These are phyloP conservation scores for Penicillium bovifimosum DNA, from an alignment of 495 filamentous ascomycete genomes.

Conservation along the genomic window DNA sequence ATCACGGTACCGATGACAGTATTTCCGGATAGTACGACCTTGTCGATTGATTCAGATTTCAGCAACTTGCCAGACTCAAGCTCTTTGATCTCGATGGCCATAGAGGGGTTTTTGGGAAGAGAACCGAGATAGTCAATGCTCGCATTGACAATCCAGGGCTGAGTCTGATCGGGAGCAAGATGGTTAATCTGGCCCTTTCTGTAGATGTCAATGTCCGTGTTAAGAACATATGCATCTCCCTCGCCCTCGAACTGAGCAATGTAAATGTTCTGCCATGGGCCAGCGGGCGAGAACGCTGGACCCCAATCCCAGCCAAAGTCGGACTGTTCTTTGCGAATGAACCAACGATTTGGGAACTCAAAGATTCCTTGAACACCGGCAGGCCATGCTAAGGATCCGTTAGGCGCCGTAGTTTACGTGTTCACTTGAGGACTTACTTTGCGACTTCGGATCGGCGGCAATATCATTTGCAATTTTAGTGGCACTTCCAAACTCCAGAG, in stretches of 20 bases:
- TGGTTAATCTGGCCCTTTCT: constrained; percentile 57
- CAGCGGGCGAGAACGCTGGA: constrained; percentile 59
- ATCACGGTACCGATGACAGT: constrained; percentile 48
- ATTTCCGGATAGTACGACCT: constrained; percentile 40
- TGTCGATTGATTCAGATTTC: constrained; percentile 35
- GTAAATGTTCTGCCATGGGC: constrained; percentile 61
- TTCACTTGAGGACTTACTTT: constrained; percentile 28
- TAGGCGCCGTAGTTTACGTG: not conserved
- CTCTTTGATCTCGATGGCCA: constrained; percentile 54
- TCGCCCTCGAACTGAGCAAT: constrained; percentile 47
- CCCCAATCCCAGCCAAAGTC: constrained; percentile 74
- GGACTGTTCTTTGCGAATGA: constrained; percentile 63
- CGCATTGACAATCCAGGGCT: constrained; percentile 64
- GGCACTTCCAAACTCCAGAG: constrained; percentile 54
- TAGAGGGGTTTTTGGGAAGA: constrained; percentile 40
- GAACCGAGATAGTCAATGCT: constrained; percentile 58
- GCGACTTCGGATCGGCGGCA: constrained; percentile 48
- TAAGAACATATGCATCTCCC: constrained; percentile 47
- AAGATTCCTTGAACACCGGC: constrained; percentile 34
- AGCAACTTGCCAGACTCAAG: constrained; percentile 40
- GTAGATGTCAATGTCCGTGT: constrained; percentile 57
- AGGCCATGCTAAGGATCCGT: constrained; percentile 38
- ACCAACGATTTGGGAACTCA: constrained; percentile 53
- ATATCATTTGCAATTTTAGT: constrained; percentile 49
- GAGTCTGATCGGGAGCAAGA: constrained; percentile 52